Percentiles rank a stretch among this genome's conserved stretches.
These are phyloP conservation scores for Penicillium sp. DNA, from an alignment of 2,329 filamentous ascomycete species.

Conservation along the genomic window DNA sequence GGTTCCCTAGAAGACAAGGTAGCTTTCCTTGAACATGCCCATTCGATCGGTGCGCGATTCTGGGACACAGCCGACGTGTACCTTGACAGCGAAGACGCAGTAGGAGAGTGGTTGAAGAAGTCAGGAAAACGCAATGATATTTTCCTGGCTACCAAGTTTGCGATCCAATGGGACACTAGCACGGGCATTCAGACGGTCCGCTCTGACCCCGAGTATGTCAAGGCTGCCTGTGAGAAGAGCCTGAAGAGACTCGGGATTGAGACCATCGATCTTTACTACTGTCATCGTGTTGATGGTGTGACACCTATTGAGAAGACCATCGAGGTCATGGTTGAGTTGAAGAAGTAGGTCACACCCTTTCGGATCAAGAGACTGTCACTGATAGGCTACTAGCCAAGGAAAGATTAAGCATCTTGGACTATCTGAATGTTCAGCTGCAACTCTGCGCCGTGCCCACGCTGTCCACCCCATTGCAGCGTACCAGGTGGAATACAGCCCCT, in stretches of 20 bases:
- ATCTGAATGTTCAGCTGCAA: constrained; percentile 42
- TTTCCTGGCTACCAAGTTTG: constrained; percentile 42
- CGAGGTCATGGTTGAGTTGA: constrained; percentile 43
- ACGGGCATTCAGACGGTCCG: constrained; percentile 13
- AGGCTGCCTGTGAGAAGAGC: constrained; percentile 33
- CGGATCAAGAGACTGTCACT: not conserved
- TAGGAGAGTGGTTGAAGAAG: constrained; percentile 38
- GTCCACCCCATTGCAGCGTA: constrained; percentile 46
- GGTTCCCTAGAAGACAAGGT: constrained; percentile 11
- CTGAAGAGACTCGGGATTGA: constrained; percentile 36
- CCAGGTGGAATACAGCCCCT: constrained; percentile 49
- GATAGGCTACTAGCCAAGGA: constrained; percentile 30
- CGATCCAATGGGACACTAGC: constrained; percentile 7
- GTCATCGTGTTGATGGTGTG: constrained; percentile 43
- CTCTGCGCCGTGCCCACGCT: constrained; percentile 45
- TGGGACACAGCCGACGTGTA: constrained; percentile 35
- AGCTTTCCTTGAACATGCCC: constrained; percentile 25
- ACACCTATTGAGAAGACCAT: constrained; percentile 47
- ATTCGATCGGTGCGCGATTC: constrained; percentile 26
- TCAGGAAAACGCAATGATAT: constrained; percentile 37
- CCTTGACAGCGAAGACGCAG: constrained; percentile 22
- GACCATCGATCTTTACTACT: constrained; percentile 44
- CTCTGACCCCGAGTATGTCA: constrained; percentile 38
- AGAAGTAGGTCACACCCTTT: constrained; percentile 24
- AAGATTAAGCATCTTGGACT: constrained; percentile 51